These are phyloP conservation scores for Syzygium jambos DNA, from an alignment of 345 rosid genomes.

Conservation along the genomic window DNA sequence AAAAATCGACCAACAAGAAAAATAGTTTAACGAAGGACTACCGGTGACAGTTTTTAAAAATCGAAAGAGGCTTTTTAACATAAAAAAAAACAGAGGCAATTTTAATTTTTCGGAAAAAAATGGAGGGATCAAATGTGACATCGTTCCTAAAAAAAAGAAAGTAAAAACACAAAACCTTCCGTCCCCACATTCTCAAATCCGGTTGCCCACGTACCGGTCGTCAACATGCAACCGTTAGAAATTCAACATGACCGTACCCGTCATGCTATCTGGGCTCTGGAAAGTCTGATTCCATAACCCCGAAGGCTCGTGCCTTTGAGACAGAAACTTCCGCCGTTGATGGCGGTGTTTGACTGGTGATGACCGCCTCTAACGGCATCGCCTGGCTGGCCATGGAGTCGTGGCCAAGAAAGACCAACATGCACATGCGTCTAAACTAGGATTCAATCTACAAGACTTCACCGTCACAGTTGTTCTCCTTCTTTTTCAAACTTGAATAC, in stretches of 20 bases:
- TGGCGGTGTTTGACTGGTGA: background rate
- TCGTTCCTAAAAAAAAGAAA: background rate
- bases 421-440: background rate
- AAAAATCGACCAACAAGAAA: background rate
- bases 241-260: background rate
- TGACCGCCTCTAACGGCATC: background rate
- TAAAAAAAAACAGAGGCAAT: background rate
- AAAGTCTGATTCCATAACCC: background rate
- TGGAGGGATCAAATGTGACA: background rate
- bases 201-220: background rate
- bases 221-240: background rate
- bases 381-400: background rate
- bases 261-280: background rate
- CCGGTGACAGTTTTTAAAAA: background rate
- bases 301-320: background rate
- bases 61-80: background rate
- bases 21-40: background rate
- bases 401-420: background rate
- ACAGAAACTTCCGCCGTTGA: constrained; percentile 1
- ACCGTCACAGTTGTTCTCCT: background rate
- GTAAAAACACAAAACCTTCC: background rate
- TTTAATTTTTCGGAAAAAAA: background rate
- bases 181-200: background rate
- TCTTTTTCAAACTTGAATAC: background rate
- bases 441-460: background rate